phyloP scores from a whole-genome alignment of 192 early-diverging fungal species.

The Obelidium mucronatum region DNA sequence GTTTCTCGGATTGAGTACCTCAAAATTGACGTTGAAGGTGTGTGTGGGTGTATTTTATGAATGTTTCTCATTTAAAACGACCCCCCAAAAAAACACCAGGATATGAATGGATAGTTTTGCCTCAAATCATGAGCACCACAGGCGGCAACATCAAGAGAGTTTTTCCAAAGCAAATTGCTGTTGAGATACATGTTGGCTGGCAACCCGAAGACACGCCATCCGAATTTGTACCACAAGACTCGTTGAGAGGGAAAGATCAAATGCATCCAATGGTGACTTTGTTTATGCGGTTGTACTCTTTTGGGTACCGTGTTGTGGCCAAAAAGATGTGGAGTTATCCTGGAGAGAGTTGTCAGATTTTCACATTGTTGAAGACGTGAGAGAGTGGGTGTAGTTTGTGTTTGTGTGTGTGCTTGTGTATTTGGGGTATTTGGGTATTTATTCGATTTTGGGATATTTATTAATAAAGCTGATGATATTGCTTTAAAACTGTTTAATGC shows the following conservation, averaged over 20 bases:
- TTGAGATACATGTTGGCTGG: background rate
- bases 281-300: background rate
- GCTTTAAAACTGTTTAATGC: no score
- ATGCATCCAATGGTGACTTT: background rate
- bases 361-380: no score
- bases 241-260: background rate
- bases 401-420: no score
- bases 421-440: no score
- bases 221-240: background rate
- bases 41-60: background rate
- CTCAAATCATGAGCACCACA: background rate
- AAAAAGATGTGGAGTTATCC: background rate
- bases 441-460: no score
- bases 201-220: background rate
- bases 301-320: background rate
- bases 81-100: background rate
- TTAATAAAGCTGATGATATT: no score
- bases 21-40: slow-evolving; percentile 5
- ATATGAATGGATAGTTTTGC: slow-evolving; percentile 15
- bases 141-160: background rate
- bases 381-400: no score
- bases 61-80: background rate
- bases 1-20: background rate
- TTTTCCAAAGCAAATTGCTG: background rate
- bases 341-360: background rate